Conservation (phyloP, 2,329 filamentous ascomycete genomes). For the Plenodomus biglobosus region DNA sequence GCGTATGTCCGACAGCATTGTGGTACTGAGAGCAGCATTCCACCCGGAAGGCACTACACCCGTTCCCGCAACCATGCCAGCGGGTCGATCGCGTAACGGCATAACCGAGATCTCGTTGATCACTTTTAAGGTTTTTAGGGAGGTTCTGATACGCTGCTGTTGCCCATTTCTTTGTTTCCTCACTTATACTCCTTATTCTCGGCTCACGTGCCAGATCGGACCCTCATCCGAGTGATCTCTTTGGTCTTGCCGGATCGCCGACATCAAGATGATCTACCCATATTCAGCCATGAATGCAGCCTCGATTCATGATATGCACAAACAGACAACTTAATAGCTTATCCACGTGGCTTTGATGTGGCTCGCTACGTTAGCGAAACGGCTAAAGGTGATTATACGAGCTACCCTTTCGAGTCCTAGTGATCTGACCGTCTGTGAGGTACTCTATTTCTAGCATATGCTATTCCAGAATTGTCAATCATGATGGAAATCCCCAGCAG, state of each 20-base stretch:
- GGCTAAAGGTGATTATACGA: too few relatives aligned
- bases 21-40: neutral
- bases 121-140: too few relatives aligned
- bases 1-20: too few relatives aligned
- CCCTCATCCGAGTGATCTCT: neutral
- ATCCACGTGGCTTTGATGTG: too few relatives aligned
- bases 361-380: too few relatives aligned
- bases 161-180: neutral
- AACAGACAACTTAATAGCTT: too few relatives aligned
- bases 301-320: neutral
- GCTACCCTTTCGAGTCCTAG: neutral
- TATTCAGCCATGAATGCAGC: neutral
- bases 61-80: neutral
- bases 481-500: neutral
- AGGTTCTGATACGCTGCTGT: neutral
- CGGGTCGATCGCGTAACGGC: neutral
- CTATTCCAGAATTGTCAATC: neutral
- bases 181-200: neutral
- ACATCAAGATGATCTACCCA: neutral
- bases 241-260: neutral
- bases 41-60: neutral
- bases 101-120: neutral
- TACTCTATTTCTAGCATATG: neutral
- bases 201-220: neutral
- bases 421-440: neutral